These are phyloP conservation scores for Fomes fomentarius DNA, from an alignment of 1,284 basidiomycete species.

Conservation along the genomic window DNA sequence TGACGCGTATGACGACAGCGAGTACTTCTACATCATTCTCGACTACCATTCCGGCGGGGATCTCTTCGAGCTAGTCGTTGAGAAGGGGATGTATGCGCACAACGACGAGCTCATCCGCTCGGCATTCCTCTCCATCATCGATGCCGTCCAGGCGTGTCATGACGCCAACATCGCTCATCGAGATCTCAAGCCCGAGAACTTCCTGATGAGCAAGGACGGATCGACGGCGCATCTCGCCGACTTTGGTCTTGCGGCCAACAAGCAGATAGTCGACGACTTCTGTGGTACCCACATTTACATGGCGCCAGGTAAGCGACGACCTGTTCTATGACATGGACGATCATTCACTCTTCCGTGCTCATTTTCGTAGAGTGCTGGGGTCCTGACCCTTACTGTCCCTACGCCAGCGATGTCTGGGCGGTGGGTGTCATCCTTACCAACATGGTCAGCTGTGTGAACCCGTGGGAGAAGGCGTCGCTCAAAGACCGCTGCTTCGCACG, in stretches of 20 bases:
- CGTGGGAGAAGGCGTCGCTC: constrained; percentile 79
- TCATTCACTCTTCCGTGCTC: not conserved
- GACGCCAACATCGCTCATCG: constrained; percentile 63
- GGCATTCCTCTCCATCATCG: constrained; percentile 64
- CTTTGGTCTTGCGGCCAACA: constrained; percentile 69
- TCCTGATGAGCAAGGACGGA: constrained; percentile 54
- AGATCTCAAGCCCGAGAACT: constrained; percentile 78
- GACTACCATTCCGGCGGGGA: constrained; percentile 68
- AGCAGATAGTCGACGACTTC: constrained; percentile 52
- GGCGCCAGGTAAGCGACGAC: constrained; percentile 48
- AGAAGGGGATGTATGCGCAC: constrained; percentile 48
- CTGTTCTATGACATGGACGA: not conserved
- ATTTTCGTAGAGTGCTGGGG: no score
- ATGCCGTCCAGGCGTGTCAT: constrained; percentile 67
- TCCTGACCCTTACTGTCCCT: constrained; percentile 59
- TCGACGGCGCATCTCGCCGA: constrained; percentile 60
- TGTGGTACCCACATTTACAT: constrained; percentile 63
- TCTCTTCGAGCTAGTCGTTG: constrained; percentile 63
- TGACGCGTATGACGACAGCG: constrained; percentile 58
- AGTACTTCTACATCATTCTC: constrained; percentile 62
- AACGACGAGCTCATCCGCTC: constrained; percentile 52
- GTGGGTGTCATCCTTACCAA: constrained; percentile 57
- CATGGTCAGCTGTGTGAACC: constrained; percentile 84
- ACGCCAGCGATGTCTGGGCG: constrained; percentile 89
- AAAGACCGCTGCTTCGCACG: constrained; percentile 70